Conservation (phyloP, 768 basidiomycete genomes). For the Boletus barrowsii region DNA sequence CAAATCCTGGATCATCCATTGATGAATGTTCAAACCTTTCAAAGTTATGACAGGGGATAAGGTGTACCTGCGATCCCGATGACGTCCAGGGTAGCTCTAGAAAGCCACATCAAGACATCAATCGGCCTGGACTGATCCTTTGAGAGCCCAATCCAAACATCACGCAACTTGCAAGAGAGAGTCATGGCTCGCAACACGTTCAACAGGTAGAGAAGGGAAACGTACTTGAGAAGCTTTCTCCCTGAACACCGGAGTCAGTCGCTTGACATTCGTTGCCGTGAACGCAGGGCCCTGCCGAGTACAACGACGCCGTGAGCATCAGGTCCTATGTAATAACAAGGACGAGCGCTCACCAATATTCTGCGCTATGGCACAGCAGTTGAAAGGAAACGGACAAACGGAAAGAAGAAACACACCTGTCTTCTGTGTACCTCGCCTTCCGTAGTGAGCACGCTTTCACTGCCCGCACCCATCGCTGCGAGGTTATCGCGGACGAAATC, state of each 20-base stretch:
- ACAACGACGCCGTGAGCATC: neutral
- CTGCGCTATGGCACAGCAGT: slow-evolving; percentile 38
- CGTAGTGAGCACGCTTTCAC: slow-evolving; percentile 47
- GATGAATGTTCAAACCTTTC: neutral
- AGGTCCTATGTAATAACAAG: neutral
- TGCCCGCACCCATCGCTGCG: slow-evolving; percentile 49
- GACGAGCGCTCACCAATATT: slow-evolving; percentile 39
- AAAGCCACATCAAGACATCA: slow-evolving; percentile 64
- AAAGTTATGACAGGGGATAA: neutral
- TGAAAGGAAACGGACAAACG: neutral
- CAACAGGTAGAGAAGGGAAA: neutral
- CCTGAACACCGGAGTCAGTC: slow-evolving; percentile 55
- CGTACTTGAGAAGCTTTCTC: slow-evolving; percentile 52
- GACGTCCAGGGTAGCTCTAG: slow-evolving; percentile 68
- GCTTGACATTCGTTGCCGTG: slow-evolving; percentile 45
- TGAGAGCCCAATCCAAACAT: slow-evolving; percentile 36
- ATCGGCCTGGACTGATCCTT: slow-evolving; percentile 32
- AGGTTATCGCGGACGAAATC: slow-evolving; percentile 51
- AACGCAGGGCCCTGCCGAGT: slow-evolving; percentile 48
- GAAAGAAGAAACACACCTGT: slow-evolving; percentile 36
- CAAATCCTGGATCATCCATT: slow-evolving; percentile 43
- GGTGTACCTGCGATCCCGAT: slow-evolving; percentile 65
- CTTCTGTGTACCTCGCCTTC: slow-evolving; percentile 56
- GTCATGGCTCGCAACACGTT: neutral
- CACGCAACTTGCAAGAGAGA: slow-evolving; percentile 39